Conservation (phyloP, 75 land plant species). For the Gnetum montanum region DNA sequence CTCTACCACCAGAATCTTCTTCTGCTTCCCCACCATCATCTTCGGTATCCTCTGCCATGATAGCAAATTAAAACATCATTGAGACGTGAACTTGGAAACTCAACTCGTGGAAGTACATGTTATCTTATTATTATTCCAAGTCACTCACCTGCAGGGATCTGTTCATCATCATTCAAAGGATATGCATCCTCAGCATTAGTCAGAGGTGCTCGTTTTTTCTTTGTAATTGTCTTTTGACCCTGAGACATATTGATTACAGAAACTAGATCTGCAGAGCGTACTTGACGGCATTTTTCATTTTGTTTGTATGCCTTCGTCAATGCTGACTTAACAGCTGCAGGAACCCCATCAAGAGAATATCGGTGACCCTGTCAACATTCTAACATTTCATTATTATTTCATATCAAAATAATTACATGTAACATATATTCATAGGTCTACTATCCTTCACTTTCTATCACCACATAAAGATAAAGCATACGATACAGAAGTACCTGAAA, state of each 20-base stretch:
- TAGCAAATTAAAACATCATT: no score
- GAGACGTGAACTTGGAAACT: no score
- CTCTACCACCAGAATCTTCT: background rate
- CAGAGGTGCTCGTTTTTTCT: conserved; percentile 53
- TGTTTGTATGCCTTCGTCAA: conserved; percentile 87
- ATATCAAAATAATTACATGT: no score
- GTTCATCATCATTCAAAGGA: conserved; percentile 35
- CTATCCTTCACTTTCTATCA: no score
- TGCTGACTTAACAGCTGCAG: conserved; percentile 83
- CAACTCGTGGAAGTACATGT: no score
- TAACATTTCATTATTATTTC: no score
- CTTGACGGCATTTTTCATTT: conserved; percentile 46
- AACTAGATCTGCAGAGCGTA: conserved; percentile 63
- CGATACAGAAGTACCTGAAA: conserved; percentile 75
- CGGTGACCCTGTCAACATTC: conserved; percentile 60
- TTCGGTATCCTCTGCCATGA: conserved; percentile 1
- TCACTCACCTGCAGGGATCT: conserved; percentile 12
- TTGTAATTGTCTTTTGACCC: conserved; percentile 78
- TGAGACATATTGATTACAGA: conserved; percentile 43
- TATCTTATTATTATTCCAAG: no score
- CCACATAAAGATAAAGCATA: no score
- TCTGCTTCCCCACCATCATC: background rate
- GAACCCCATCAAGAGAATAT: conserved; percentile 75
- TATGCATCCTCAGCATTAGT: conserved; percentile 43
- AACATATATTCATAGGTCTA: no score